A percentile compares a stretch with the other conserved stretches of the same genome.
Conservation (phyloP, 2,329 filamentous ascomycete species). For the Cryphonectria japonica region DNA sequence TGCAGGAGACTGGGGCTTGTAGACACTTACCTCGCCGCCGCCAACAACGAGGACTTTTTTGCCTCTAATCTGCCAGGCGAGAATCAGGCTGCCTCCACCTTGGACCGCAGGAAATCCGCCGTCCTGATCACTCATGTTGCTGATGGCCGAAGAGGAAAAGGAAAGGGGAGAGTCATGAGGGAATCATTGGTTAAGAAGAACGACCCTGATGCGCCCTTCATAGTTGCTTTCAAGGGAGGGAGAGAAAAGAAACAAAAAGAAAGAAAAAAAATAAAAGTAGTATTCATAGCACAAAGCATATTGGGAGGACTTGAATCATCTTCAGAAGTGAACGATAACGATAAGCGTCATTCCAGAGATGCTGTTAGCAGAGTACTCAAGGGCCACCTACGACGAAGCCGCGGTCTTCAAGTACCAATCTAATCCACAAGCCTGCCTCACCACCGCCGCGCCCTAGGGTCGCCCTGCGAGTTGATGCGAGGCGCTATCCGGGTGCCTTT, state of each 20-base stretch:
- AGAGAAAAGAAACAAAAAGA: not conserved
- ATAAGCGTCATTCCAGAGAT: conserved; percentile 4
- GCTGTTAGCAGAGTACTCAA: not conserved
- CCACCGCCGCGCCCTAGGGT: not conserved
- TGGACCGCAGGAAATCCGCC: conserved; percentile 76
- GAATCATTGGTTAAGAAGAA: not conserved
- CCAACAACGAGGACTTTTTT: conserved; percentile 92
- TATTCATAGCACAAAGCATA: not conserved
- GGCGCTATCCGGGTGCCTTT: not conserved
- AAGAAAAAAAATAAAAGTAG: not conserved
- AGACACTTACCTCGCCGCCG: conserved; percentile 77
- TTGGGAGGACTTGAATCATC: not conserved
- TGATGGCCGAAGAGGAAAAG: not conserved
- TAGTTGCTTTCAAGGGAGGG: not conserved
- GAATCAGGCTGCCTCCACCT: conserved; percentile 87
- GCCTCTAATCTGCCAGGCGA: conserved; percentile 92
- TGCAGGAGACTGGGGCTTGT: conserved; percentile 12
- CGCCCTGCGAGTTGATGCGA: not conserved
- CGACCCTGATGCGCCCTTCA: not conserved
- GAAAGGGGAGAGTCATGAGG: not conserved
- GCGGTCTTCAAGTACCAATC: not conserved
- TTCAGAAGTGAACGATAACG: conserved; percentile 3
- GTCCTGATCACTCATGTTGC: conserved; percentile 13
- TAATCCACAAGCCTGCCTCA: not conserved
- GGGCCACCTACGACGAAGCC: not conserved